A percentile compares a stretch with the other conserved stretches of the same genome.
These are phyloP conservation scores for Lunularia cruciata DNA, from an alignment of 225 moss, liverwort and hornwort species.

Conservation along the genomic window DNA sequence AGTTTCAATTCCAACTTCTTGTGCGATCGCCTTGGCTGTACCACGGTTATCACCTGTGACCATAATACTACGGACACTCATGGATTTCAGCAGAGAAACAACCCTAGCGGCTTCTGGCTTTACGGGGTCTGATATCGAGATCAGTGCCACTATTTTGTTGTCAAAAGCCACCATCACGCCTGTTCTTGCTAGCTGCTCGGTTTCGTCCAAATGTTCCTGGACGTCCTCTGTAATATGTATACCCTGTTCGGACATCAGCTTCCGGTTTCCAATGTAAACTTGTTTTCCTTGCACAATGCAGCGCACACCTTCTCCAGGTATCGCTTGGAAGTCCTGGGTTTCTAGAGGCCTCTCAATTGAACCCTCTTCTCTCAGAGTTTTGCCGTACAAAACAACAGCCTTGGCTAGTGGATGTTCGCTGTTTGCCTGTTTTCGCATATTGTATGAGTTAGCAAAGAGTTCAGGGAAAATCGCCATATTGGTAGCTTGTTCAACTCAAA, in stretches of 20 bases:
- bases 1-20: constrained; percentile 68
- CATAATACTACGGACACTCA: constrained; percentile 85
- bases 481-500: too few species aligned
- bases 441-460: too few species aligned
- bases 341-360: constrained; percentile 29
- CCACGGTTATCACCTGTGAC: constrained; percentile 99
- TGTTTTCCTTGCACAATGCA: constrained; percentile 55
- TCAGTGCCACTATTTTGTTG: constrained; percentile 63
- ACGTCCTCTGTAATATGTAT: constrained; percentile 60
- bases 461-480: too few species aligned
- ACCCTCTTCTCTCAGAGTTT: constrained; percentile 40
- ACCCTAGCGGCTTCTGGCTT: constrained; percentile 89
- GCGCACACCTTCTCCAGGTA: constrained; percentile 94
- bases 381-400: constrained; percentile 73
- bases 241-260: constrained; percentile 57
- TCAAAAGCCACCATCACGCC: constrained; percentile 80
- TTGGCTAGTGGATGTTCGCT: constrained; percentile 97
- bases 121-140: constrained; percentile 85
- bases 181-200: constrained; percentile 65
- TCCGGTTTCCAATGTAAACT: constrained; percentile 71
- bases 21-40: constrained; percentile 82
- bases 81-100: constrained; percentile 52
- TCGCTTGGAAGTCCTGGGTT: constrained; percentile 57
- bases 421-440: constrained; percentile 73
- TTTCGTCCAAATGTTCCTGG: constrained; percentile 57